Evolutionary conservation across 2,329 filamentous ascomycete species (phyloP), one percentile per base, ranked within the genome.

Genomic region (Celoporthe dispersa): DNA sequence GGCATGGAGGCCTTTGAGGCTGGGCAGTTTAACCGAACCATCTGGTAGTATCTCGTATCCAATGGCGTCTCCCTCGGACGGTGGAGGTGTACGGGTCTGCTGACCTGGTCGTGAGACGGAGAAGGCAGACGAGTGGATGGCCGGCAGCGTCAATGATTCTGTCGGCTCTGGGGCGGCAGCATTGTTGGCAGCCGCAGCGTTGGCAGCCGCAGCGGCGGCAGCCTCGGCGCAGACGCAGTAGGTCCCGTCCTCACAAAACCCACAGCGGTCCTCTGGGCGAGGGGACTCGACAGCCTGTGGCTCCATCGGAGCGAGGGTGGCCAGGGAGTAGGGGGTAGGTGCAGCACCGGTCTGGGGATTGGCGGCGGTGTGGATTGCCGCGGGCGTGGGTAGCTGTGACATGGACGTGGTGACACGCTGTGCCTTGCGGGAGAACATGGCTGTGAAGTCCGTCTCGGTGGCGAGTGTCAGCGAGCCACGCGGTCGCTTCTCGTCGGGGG

Each of bases 181-280:
- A n/a, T 65, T 39, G 31, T 25, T 65, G 48, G 28, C 51, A 19
- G 35, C 51, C 19, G 31, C 35, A 12, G n/a, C 35, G 22, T 33
- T 55, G 48, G 28, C 48, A 53, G 31, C 48, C 37, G 44, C 44
- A 70, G 78, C 77, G 25, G 77, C 74, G 12, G 78, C 79, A 7
- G 72, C 68, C 53, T 94, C 92, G 33, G 92, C 92, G 79, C 93
- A 96, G 73, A 94, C 89, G 77, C 93, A 96, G 75, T 93, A 93
- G 0, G 91, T 94, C 5, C 92, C 92, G 71, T 94, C 92, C 72
- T 91, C 88, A 80, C 93, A 96, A 81, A 96, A 96, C 8, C 93
- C 93, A 78, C 93, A 96, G 28, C 88, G 87, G 75, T 95, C 92
- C 72, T 88, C 86, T 6, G 86, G 73, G 31, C 69, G 68, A n/a